Percentiles rank a stretch among this genome's conserved stretches.
Conservation (phyloP, 805 yeast genomes). For the Saccharomyces cerevisiae region DNA sequence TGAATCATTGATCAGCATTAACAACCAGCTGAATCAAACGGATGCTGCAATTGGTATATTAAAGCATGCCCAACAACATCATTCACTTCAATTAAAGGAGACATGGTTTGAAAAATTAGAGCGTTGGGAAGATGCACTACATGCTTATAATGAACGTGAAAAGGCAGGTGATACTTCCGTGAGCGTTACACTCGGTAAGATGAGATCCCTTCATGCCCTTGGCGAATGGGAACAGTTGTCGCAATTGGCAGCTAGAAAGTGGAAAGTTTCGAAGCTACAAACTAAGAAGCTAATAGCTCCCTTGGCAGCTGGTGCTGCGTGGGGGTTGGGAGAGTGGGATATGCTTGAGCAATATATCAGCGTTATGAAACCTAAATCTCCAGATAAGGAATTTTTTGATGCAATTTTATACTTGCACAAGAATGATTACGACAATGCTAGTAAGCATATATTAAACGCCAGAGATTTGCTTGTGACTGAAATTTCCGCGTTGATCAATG, state of each 20-base stretch:
- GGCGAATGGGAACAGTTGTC: constrained; percentile 95
- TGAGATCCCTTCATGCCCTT: constrained; percentile 91
- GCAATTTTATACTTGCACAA: constrained; percentile 79
- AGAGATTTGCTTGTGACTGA: constrained; percentile 86
- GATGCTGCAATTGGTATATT: constrained; percentile 95
- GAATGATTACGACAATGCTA: constrained; percentile 73
- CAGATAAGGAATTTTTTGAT: constrained; percentile 88
- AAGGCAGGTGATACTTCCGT: constrained; percentile 45
- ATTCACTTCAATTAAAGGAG: constrained; percentile 80
- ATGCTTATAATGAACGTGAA: constrained; percentile 76
- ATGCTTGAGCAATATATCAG: constrained; percentile 82
- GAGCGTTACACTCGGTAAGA: constrained; percentile 88
- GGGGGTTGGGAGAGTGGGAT: constrained; percentile 97
- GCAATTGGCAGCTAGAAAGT: constrained; percentile 73
- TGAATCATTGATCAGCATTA: constrained; percentile 82
- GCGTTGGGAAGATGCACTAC: constrained; percentile 93
- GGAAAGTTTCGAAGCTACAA: constrained; percentile 66
- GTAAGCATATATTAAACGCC: constrained; percentile 68
- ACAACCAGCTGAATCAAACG: constrained; percentile 86
- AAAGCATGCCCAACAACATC: constrained; percentile 84
- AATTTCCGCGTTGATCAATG: constrained; percentile 85
- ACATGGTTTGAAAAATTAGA: constrained; percentile 95
- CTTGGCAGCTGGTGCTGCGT: constrained; percentile 93
- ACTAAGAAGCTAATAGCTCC: constrained; percentile 81
- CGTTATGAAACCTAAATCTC: constrained; percentile 84